A percentile compares a stretch with the other conserved stretches of the same genome.
phyloP scores from a whole-genome alignment of 2,329 filamentous ascomycete species.

The Cladophialophora carrionii region DNA sequence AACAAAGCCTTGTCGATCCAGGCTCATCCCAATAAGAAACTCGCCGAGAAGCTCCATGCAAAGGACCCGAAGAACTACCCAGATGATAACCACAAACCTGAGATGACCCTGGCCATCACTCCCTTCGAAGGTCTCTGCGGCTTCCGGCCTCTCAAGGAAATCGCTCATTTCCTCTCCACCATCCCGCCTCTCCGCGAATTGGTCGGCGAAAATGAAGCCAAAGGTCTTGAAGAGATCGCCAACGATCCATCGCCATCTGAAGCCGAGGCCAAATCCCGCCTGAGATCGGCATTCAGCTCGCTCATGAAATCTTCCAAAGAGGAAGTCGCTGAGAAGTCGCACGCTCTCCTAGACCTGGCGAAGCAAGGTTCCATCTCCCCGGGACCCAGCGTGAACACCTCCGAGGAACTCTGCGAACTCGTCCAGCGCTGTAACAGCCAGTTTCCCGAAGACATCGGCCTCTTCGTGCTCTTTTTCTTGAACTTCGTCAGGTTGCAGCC shows the following conservation, averaged over 20 bases:
- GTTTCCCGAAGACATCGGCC: constrained; percentile 86
- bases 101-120: constrained; percentile 98
- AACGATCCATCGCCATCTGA: constrained; percentile 58
- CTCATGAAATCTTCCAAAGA: constrained; percentile 78
- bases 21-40: constrained; percentile 93
- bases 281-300: constrained; percentile 74
- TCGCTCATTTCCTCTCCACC: constrained; percentile 76
- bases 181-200: constrained; percentile 67
- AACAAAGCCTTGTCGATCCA: constrained; percentile 96
- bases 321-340: constrained; percentile 65
- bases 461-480: constrained; percentile 96
- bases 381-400: constrained; percentile 68
- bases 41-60: constrained; percentile 84
- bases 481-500: constrained; percentile 88
- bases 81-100: constrained; percentile 98
- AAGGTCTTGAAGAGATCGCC: constrained; percentile 58
- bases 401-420: constrained; percentile 72
- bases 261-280: constrained; percentile 72
- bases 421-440: constrained; percentile 76
- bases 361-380: constrained; percentile 44
- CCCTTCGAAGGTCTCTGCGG: constrained; percentile 95
- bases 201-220: constrained; percentile 67
- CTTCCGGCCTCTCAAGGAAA: constrained; percentile 85
- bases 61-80: constrained; percentile 92
- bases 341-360: constrained; percentile 72